phyloP scores from a whole-genome alignment of 768 basidiomycete species.

The Boletus rubroflammeus region DNA sequence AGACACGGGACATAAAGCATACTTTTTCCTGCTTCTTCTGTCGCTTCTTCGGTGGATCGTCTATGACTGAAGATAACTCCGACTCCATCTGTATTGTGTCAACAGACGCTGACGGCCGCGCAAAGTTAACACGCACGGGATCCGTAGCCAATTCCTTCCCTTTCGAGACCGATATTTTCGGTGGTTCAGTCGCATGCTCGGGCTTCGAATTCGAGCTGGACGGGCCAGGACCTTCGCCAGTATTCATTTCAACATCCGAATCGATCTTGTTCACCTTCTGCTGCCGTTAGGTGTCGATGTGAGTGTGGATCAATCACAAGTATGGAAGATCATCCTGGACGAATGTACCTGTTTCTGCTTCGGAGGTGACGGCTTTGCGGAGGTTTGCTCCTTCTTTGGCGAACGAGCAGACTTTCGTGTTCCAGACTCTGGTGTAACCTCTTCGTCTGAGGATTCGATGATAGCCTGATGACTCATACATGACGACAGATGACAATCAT shows the following conservation, averaged over 20 bases:
- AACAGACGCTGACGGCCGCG: conserved; percentile 20
- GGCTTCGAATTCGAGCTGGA: conserved; percentile 11
- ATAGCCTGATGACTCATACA: conserved; percentile 14
- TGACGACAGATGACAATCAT: neutral
- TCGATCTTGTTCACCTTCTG: conserved; percentile 1
- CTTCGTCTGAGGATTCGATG: conserved; percentile 30
- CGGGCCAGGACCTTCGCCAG: conserved; percentile 1
- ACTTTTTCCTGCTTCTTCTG: conserved; percentile 41
- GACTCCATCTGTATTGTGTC: conserved; percentile 32
- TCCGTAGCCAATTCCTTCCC: conserved; percentile 7
- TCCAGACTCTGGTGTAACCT: conserved; percentile 10
- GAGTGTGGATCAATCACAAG: neutral
- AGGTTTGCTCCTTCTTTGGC: conserved; percentile 6
- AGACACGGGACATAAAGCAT: neutral
- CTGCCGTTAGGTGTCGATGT: neutral
- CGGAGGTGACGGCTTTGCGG: conserved; percentile 1
- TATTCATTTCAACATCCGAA: conserved; percentile 13
- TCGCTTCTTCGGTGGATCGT: conserved; percentile 51
- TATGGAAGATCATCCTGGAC: neutral
- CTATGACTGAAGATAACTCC: conserved; percentile 56
- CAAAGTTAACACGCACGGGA: conserved; percentile 17
- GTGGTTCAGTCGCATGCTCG: neutral
- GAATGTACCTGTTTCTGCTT: conserved; percentile 14
- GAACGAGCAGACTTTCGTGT: neutral
- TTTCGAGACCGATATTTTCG: conserved; percentile 4